Base-by-base conservation (phyloP, 345 rosid genomes). In the Erucastrum elatum region DNA sequence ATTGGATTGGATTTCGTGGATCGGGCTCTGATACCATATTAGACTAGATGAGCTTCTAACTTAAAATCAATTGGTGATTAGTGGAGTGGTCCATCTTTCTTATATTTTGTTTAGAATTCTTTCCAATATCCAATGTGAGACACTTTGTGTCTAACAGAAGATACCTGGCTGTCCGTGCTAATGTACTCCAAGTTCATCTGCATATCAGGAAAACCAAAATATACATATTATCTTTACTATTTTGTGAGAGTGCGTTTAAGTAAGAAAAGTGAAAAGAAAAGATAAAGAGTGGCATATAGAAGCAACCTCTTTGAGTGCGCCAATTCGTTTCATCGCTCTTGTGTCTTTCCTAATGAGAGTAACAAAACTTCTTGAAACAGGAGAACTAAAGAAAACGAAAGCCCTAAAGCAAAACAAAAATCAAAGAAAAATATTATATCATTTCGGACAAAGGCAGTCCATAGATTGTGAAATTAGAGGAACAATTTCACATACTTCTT, bases 111-210 rank as follows among this genome's bases (percentile, higher is more conserved):
- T n/a, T n/a, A n/a, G n/a, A n/a, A n/a, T n/a, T n/a, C n/a, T n/a
- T n/a, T n/a, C n/a, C n/a, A n/a, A n/a, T n/a, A n/a, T n/a, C n/a
- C n/a, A n/a, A n/a, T n/a, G n/a, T n/a, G n/a, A n/a, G n/a, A n/a
- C n/a, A n/a, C n/a, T n/a, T n/a, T n/a, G n/a, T n/a, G n/a, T n/a
- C n/a, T n/a, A n/a, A n/a, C n/a, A 21, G 21, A 21, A 21, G 44
- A 70, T 83, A 95, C 99, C 98, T 91, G 98, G 75, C 87, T 81
- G 70, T 95, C 98, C 77, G 90, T 86, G 27, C 96, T 88, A 81
- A 93, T 93, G 86, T 89, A 95, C 85, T 95, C 99, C 94, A 95
- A 85, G 84, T 95, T 95, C 98, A 95, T 93, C 99, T 95, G 97
- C 91, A 87, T 62, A 67, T 64, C 1, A 75, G 21, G 11, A 30